Evolutionary conservation across 768 basidiomycete genomes (phyloP), one percentile per base, ranked within the genome.

Genomic region (Pholiota conissans): DNA sequence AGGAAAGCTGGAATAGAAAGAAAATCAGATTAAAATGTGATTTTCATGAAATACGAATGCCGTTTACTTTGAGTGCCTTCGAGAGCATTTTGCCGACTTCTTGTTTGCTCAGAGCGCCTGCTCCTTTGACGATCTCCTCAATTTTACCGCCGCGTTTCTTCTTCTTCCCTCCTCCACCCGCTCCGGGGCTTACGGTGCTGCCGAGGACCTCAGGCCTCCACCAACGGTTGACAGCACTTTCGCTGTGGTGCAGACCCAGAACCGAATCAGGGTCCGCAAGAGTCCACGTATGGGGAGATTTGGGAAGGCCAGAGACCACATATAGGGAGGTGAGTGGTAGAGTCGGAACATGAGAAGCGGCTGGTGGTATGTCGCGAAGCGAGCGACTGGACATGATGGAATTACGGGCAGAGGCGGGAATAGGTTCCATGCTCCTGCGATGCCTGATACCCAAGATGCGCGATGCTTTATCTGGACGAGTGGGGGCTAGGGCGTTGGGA

Each of bases 121-220:
- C 86, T 26, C 89, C 89, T 69, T 90, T 91, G 73, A 84, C 73
- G 30, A 85, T 60, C 63, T 87, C 85, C 61, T 87, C 85, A 32
- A 76, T 76, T 66, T 87, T 87, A 11, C 80, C 79, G 47, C 81
- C 79, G 70, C 83, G 87, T 72, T 86, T 87, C 73, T 86, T 89
- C 75, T 88, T 88, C 3, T 86, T 89, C 75, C 87, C 87, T 2
- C 85, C 85, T 11, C 89, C 89, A 58, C 90, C 90, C 2, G 89
- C 89, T 40, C 92, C 90, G 14, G 91, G 90, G 63, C 89, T 90
- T 51, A 93, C 84, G 49, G 90, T 92, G 69, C 89, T 91, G 3
- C 94, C 93, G 18, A 95, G 84, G 13, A 95, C 91, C 72, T 95
- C 93, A 45, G 94, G 89, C 46, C 92, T 77, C 92, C 92, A 95